Evolutionary conservation across 257 asterid genomes (phyloP).

Genomic region (Coffea eugenioides): DNA sequence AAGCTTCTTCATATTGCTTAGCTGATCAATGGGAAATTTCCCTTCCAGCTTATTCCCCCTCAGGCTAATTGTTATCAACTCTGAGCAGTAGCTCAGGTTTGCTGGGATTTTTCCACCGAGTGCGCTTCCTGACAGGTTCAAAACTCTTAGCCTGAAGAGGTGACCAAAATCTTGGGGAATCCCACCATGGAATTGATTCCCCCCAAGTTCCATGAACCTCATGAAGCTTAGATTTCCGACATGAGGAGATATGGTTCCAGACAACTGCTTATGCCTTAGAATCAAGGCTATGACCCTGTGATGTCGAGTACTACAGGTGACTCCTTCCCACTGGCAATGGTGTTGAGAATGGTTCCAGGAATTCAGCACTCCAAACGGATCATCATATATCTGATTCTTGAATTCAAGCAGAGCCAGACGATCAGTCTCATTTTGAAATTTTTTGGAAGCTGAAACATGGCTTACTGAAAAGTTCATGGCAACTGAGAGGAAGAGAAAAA

Average conservation of each 20-base stretch:
- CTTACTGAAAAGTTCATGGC: background rate
- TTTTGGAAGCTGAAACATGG: background rate
- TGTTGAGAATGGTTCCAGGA: background rate
- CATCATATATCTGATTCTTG: background rate
- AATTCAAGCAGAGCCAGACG: background rate
- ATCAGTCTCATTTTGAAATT: background rate
- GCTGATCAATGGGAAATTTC: background rate
- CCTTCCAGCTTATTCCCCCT: background rate
- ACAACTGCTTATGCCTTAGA: background rate
- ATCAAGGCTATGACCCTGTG: background rate
- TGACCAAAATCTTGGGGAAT: slow-evolving; percentile 33
- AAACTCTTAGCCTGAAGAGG: slow-evolving; percentile 10
- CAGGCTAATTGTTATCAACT: too few relatives aligned
- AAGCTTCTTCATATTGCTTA: background rate
- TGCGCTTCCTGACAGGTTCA: slow-evolving; percentile 4
- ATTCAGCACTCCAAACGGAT: background rate
- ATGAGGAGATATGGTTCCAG: background rate
- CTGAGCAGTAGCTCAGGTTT: background rate
- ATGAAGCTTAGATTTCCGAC: slow-evolving; percentile 13
- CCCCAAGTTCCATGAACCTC: slow-evolving; percentile 12
- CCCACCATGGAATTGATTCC: slow-evolving; percentile 24
- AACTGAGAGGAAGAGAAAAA: too few relatives aligned
- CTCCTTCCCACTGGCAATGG: slow-evolving; percentile 25
- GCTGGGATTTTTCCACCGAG: background rate
- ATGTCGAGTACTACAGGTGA: slow-evolving; percentile 9